These are phyloP conservation scores for Thalassiosira mediterranea DNA, from an alignment of 352 stramenopile genomes.

Conservation along the genomic window DNA sequence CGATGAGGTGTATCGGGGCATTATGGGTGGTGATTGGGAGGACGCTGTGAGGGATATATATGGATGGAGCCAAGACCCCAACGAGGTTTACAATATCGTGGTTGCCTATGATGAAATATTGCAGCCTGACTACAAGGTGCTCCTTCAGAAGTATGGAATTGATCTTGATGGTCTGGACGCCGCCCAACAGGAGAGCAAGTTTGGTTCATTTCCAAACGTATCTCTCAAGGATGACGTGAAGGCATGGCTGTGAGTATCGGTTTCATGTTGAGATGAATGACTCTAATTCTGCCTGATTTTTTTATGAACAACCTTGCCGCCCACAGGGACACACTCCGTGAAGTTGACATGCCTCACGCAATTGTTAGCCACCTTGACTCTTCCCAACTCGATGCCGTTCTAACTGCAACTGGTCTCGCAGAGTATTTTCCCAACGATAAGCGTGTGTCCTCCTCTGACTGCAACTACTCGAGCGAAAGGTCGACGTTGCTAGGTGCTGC, in stretches of 20 bases:
- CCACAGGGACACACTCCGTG: conserved; percentile 48
- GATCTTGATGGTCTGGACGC: conserved; percentile 22
- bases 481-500: conserved; percentile 67
- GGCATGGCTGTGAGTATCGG: conserved; percentile 46
- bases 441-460: conserved; percentile 52
- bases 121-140: conserved; percentile 35
- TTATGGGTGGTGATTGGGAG: conserved; percentile 59
- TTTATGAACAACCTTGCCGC: too few relatives aligned
- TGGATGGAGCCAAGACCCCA: conserved; percentile 54
- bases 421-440: conserved; percentile 64
- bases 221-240: conserved; percentile 32
- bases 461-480: conserved; percentile 55
- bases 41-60: conserved; percentile 63
- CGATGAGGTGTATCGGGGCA: conserved; percentile 62
- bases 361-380: conserved; percentile 65
- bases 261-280: background rate
- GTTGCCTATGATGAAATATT: conserved; percentile 57
- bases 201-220: conserved; percentile 35
- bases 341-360: conserved; percentile 72
- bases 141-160: conserved; percentile 51
- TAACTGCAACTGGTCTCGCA: conserved; percentile 61
- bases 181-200: conserved; percentile 25
- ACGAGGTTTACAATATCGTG: conserved; percentile 57
- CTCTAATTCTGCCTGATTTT: background rate
- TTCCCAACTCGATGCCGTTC: conserved; percentile 64